These are phyloP conservation scores for Pichia kudriavzevii DNA, from an alignment of 1,139 yeast species.

Conservation along the genomic window DNA sequence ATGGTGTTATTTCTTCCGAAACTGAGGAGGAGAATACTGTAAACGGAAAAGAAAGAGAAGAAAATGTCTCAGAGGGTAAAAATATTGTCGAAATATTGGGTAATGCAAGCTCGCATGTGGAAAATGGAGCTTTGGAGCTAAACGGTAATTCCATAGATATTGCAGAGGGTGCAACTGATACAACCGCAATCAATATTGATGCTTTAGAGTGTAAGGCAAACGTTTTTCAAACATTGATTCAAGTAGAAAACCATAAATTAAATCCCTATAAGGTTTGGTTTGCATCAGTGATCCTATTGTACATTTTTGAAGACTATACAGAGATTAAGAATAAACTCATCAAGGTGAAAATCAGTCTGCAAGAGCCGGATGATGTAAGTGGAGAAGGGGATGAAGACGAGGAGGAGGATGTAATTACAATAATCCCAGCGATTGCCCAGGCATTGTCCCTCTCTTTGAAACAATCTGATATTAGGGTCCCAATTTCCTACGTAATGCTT, in stretches of 20 bases:
- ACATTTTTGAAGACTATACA: conserved; percentile 51
- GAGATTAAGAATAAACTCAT: conserved; percentile 47
- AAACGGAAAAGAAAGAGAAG: conserved; percentile 4
- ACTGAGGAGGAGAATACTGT: conserved; percentile 6
- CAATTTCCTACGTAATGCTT: conserved; percentile 73
- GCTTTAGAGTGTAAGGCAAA: conserved; percentile 33
- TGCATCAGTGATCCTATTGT: conserved; percentile 59
- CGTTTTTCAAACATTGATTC: conserved; percentile 61
- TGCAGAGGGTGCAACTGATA: conserved; percentile 8
- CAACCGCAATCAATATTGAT: conserved; percentile 4
- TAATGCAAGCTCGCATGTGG: neutral
- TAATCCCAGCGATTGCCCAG: conserved; percentile 76
- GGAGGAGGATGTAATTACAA: conserved; percentile 51
- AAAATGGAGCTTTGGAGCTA: conserved; percentile 1
- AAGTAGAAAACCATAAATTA: conserved; percentile 69
- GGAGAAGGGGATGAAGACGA: conserved; percentile 60
- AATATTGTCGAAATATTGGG: neutral
- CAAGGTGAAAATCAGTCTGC: conserved; percentile 50
- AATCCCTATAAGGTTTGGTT: conserved; percentile 91
- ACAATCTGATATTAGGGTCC: conserved; percentile 62
- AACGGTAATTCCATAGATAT: neutral
- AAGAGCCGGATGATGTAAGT: neutral
- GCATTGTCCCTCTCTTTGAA: conserved; percentile 61
- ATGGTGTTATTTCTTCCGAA: conserved; percentile 17
- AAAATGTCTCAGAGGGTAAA: conserved; percentile 4